phyloP scores from a whole-genome alignment of 192 early-diverging fungal species.

The Chytriomyces sp. region DNA sequence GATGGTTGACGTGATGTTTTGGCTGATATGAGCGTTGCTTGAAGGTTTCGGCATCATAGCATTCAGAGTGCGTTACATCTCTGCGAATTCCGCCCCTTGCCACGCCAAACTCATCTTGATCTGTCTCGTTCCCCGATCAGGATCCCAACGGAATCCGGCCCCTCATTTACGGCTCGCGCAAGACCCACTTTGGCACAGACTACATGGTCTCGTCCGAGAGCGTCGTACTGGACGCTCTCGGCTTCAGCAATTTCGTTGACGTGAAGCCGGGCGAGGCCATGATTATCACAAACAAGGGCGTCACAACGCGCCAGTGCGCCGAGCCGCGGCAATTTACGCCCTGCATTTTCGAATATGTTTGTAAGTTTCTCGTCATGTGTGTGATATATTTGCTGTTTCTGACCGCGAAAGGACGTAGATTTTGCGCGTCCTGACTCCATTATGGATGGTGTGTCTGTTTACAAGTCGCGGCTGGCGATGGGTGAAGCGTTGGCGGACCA shows the following conservation, averaged over 20 bases:
- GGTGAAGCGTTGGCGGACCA: slow-evolving; percentile 92
- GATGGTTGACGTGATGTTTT: background rate
- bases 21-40: background rate
- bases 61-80: slow-evolving; percentile 47
- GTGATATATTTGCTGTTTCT: background rate
- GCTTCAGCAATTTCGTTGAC: slow-evolving; percentile 88
- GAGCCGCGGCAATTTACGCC: slow-evolving; percentile 68
- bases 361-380: slow-evolving; percentile 8
- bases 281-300: slow-evolving; percentile 79
- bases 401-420: slow-evolving; percentile 52
- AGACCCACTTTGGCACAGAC: slow-evolving; percentile 73
- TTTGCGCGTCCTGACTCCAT: slow-evolving; percentile 99
- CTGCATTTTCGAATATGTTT: slow-evolving; percentile 98
- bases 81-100: background rate
- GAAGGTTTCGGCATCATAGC: slow-evolving; percentile 91
- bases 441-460: slow-evolving; percentile 98
- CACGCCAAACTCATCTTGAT: slow-evolving; percentile 1
- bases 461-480: slow-evolving; percentile 96
- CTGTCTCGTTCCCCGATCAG: slow-evolving; percentile 53
- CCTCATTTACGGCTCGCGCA: slow-evolving; percentile 86
- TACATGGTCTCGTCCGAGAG: slow-evolving; percentile 99
- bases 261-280: slow-evolving; percentile 92
- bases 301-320: slow-evolving; percentile 64
- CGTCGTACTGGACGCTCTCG: slow-evolving; percentile 87
- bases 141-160: slow-evolving; percentile 98